Base-by-base conservation (phyloP, 148 eudicot species). In the Rhododendron mucronatum region DNA sequence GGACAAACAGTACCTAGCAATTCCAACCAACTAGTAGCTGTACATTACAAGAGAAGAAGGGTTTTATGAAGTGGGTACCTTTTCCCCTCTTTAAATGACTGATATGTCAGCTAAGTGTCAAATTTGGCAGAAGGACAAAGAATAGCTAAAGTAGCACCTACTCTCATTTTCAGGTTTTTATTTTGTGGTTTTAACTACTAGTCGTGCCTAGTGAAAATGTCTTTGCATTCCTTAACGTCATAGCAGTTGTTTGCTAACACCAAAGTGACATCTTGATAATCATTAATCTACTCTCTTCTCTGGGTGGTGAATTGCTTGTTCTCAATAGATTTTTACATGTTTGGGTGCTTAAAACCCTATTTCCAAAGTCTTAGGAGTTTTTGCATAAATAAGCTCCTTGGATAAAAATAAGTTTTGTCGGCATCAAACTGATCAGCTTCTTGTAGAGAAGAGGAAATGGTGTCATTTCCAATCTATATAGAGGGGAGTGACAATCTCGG, bases 1-100 rank as follows among this genome's bases (percentile, higher is more conserved):
- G 87, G 96, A 96, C 80, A 94, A 89, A 86, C 92, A 95, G 23
- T 91, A 94, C 86, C 88, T 89, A 75, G 87, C 90, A 75, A 83
- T 76, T 45, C 88, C 85, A 13, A 73, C 89, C 88, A 88, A 83
- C 78, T 39, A 88, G 41, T 33, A 87, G 89, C 85, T 92, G 28
- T 63, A 23, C 12, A 88, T 78, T 87, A 87, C 85, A 26, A 8
- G n/a, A 30, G 85, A 41, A 47, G 39, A 16, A 83, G 18, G 21
- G 28, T 9, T 71, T 33, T 3, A 83, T 83, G 85, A 71, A 28
- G 51, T 30, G 16, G 39, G 76, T 30, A 14, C 76, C 76, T 30
- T 71, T 30, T 71, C 76, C 39, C 76, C 18, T 30, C 39, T 33
- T 33, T 71, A 15, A 30, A 71, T 30, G 41, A 71, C 75, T 69